Base-by-base conservation (phyloP, 129 eudicot species). In the Artemisia tridentata region DNA sequence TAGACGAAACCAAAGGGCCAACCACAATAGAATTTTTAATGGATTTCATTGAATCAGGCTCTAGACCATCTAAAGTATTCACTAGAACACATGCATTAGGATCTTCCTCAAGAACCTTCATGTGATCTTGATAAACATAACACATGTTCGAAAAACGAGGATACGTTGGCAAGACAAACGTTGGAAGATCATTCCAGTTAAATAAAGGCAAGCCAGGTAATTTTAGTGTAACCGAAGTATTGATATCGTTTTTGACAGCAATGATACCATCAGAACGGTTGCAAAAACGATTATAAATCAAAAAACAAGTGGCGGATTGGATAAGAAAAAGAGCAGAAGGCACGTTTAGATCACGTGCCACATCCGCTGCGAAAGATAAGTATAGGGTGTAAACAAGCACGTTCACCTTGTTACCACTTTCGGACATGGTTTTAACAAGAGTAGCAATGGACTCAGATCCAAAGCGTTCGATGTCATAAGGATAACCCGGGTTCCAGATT, bases 271-370 rank as follows among this genome's bases (percentile, higher is more conserved):
- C 76, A 7, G 68, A 75, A 57, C 58, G 59, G 50, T 80, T 77
- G 34, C 78, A 85, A 41, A 79, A 85, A 7, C 53, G 79, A 47
- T 79, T 69, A 53, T 73, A 86, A 16, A 88, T 79, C 1, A 74
- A 72, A 20, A 83, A 84, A 1, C 71, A 58, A 0, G 85, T 62
- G 54, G 87, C 91, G 11, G 72, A 72, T 21, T 88, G 89, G 41
- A 79, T 86, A 53, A 69, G 75, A 14, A 89, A 81, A 25, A 89
- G 55, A 25, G 92, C 96, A 0, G 88, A 84, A 0, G 90, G 92
- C 38, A 84, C 55, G 67, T 80, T 55, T 25, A 78, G 7, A 6
- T 78, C 74, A 69, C 88, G 84, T 21, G 92, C 92, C 84, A 86
- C 96, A 69, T 4, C 72, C 3, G 90, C 87, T 2, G 53, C 96